phyloP scores from a whole-genome alignment of 306 rosid genomes.

The Castanospermum australe region DNA sequence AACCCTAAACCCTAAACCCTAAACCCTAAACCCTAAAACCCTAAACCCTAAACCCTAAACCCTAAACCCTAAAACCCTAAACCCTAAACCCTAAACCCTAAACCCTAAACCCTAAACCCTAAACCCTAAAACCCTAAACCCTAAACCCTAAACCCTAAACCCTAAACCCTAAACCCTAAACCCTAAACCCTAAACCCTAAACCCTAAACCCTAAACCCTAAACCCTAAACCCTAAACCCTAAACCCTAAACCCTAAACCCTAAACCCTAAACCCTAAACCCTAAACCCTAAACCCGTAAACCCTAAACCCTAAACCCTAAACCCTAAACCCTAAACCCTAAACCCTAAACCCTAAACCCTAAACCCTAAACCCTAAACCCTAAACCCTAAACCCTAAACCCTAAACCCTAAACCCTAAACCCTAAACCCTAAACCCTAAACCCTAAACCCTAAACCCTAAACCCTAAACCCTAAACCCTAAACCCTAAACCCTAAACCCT shows the following conservation, averaged over 20 bases:
- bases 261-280: too few species aligned
- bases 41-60: slow-evolving; percentile 28
- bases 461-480: slow-evolving; percentile 27
- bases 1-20: slow-evolving; percentile 23
- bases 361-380: slow-evolving; percentile 6
- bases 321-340: slow-evolving; percentile 28
- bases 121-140: neutral
- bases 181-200: slow-evolving; percentile 8
- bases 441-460: slow-evolving; percentile 27
- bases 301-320: slow-evolving; percentile 22
- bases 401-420: neutral
- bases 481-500: slow-evolving; percentile 29
- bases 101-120: neutral
- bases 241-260: too few species aligned
- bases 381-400: neutral
- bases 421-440: neutral
- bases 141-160: neutral
- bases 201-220: neutral
- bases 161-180: neutral
- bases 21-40: slow-evolving; percentile 27
- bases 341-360: slow-evolving; percentile 23
- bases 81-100: neutral
- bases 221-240: too few species aligned
- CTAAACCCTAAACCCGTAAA: too few species aligned
- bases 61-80: slow-evolving; percentile 22